Conservation (phyloP, 2,329 filamentous ascomycete genomes). For the Hypoxylon sp. region DNA sequence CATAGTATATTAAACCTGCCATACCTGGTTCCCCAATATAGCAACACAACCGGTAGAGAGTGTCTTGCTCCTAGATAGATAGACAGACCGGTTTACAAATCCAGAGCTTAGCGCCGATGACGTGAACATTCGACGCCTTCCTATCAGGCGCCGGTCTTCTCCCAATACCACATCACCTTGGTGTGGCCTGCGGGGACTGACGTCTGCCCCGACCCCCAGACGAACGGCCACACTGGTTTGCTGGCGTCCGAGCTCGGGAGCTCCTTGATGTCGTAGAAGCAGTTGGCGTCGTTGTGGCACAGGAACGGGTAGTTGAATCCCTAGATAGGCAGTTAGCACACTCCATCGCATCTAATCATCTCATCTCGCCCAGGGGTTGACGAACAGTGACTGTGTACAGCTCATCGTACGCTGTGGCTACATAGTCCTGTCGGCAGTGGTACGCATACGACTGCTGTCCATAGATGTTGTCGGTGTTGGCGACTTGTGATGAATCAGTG, state of each 20-base stretch:
- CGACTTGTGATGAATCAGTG: constrained; percentile 31
- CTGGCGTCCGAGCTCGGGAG: constrained; percentile 3
- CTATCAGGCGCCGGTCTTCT: constrained; percentile 20
- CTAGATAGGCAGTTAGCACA: constrained; percentile 23
- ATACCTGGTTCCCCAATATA: constrained; percentile 5
- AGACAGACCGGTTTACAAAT: neutral
- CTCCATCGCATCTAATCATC: neutral
- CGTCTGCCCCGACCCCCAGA: constrained; percentile 35
- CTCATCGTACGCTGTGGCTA: constrained; percentile 1
- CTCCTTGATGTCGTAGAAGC: constrained; percentile 41
- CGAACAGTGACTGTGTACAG: constrained; percentile 31
- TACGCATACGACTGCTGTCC: constrained; percentile 31
- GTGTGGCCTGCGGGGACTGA: constrained; percentile 32
- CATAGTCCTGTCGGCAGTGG: constrained; percentile 25
- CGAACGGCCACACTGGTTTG: constrained; percentile 35
- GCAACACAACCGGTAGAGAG: neutral
- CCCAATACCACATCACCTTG: constrained; percentile 38
- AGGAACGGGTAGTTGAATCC: constrained; percentile 36
- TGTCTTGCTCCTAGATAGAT: constrained; percentile 3
- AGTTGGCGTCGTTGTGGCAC: constrained; percentile 38
- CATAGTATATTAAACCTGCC: constrained; percentile 13
- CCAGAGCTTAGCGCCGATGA: constrained; percentile 1
- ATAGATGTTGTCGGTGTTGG: constrained; percentile 39
- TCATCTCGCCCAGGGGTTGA: neutral
- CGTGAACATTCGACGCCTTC: neutral